A percentile compares a stretch with the other conserved stretches of the same genome.
phyloP scores from a whole-genome alignment of 495 filamentous ascomycete genomes.

The Penicillium chermesinum region DNA sequence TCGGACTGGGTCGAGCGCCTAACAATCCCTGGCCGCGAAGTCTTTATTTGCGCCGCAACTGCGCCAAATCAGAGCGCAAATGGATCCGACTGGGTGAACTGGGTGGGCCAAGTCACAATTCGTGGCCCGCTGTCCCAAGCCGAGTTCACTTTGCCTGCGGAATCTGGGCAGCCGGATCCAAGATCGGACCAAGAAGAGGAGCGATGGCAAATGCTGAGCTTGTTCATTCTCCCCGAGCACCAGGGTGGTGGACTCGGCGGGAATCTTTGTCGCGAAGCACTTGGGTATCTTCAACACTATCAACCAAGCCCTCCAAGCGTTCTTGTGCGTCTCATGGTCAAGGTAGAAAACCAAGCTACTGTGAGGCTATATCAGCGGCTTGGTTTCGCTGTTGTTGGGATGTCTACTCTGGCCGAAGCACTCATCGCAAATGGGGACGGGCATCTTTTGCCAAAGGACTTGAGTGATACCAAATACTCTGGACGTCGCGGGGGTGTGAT shows the following conservation, averaged over 20 bases:
- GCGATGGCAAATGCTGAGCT: conserved; percentile 34
- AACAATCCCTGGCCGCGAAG: conserved; percentile 10
- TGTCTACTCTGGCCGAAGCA: conserved; percentile 29
- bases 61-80: background rate
- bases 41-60: conserved; percentile 31
- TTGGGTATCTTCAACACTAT: conserved; percentile 22
- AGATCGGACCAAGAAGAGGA: conserved; percentile 20
- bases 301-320: conserved; percentile 5
- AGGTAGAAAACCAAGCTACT: conserved; percentile 24
- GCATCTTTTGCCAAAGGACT: conserved; percentile 26
- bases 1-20: conserved; percentile 24
- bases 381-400: conserved; percentile 26
- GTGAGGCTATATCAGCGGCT: conserved; percentile 26
- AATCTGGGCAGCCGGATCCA: conserved; percentile 14
- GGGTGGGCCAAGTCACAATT: conserved; percentile 33
- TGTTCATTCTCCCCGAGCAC: conserved; percentile 28
- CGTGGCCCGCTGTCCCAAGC: conserved; percentile 20
- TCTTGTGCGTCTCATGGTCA: conserved; percentile 29
- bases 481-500: conserved; percentile 15
- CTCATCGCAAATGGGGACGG: conserved; percentile 30
- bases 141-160: conserved; percentile 18
- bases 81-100: conserved; percentile 13
- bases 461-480: conserved; percentile 17
- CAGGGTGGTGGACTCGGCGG: conserved; percentile 29
- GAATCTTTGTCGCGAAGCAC: conserved; percentile 26